Percentiles rank a stretch among this genome's conserved stretches.
These are phyloP conservation scores for Ammopiptanthus mongolicus DNA, from an alignment of 306 rosid genomes.

Conservation along the genomic window DNA sequence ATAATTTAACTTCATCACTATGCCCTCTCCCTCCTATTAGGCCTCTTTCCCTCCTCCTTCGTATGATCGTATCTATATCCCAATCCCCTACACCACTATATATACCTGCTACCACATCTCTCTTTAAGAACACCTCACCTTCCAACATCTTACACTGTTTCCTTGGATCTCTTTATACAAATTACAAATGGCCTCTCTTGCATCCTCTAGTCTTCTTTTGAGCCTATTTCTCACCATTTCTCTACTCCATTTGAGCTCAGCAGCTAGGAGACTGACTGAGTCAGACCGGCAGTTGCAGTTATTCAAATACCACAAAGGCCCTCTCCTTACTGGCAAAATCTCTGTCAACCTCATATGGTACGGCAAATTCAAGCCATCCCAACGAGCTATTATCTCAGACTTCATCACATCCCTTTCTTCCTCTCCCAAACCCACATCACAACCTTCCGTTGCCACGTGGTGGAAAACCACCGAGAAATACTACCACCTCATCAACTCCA, in stretches of 20 bases:
- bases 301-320: slow-evolving; percentile 37
- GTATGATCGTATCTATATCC: not conserved
- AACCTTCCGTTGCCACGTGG: slow-evolving; percentile 54
- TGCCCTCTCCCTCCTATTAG: not conserved
- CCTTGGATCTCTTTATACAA: not conserved
- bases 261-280: slow-evolving; percentile 12
- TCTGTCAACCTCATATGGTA: slow-evolving; percentile 45
- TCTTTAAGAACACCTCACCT: not conserved
- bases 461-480: slow-evolving; percentile 44
- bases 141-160: not conserved
- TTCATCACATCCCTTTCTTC: slow-evolving; percentile 37
- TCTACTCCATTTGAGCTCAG: slow-evolving; percentile 16
- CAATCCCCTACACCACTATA: not conserved
- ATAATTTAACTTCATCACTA: not conserved
- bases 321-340: slow-evolving; percentile 38
- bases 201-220: not conserved
- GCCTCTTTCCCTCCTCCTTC: not conserved
- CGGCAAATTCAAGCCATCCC: slow-evolving; percentile 49
- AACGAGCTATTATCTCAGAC: slow-evolving; percentile 43
- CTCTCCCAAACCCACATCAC: slow-evolving; percentile 11
- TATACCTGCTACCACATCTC: not conserved
- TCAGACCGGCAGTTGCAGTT: slow-evolving; percentile 5
- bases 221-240: slow-evolving; percentile 17
- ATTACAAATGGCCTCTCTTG: not conserved
- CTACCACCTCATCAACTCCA: slow-evolving; percentile 20